These are phyloP conservation scores for Fusarium solani-melongenae DNA, from an alignment of 2,329 filamentous ascomycete species.

Conservation along the genomic window DNA sequence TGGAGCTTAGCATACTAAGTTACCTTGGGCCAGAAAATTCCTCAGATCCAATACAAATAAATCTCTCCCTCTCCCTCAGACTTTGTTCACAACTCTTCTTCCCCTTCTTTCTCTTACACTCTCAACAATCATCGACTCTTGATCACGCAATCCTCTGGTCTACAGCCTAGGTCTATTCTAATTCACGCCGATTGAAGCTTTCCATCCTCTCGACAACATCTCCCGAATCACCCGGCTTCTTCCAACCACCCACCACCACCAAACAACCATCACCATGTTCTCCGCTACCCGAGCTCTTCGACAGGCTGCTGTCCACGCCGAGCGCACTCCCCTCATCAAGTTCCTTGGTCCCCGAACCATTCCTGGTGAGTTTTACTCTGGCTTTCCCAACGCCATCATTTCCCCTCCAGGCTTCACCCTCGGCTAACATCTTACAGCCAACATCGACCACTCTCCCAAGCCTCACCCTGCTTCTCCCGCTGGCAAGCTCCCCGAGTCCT, in stretches of 20 bases:
- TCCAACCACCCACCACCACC: slow-evolving; percentile 16
- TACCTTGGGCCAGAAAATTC: slow-evolving; percentile 37
- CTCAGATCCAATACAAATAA: slow-evolving; percentile 44
- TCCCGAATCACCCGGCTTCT: slow-evolving; percentile 23
- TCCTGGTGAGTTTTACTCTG: slow-evolving; percentile 60
- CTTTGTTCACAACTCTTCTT: slow-evolving; percentile 5
- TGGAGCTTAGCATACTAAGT: background rate
- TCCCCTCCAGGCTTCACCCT: background rate
- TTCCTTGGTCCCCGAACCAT: slow-evolving; percentile 71
- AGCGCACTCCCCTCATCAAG: slow-evolving; percentile 70
- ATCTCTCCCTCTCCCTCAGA: slow-evolving; percentile 32
- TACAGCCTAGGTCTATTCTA: background rate
- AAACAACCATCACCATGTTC: slow-evolving; percentile 57
- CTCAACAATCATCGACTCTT: slow-evolving; percentile 2
- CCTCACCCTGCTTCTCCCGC: slow-evolving; percentile 79
- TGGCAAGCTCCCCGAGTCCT: slow-evolving; percentile 68
- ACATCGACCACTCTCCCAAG: slow-evolving; percentile 77
- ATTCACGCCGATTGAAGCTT: background rate
- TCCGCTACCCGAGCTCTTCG: slow-evolving; percentile 66
- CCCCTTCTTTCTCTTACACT: slow-evolving; percentile 18
- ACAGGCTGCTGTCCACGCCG: slow-evolving; percentile 68
- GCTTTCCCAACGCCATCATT: background rate
- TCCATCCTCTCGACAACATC: slow-evolving; percentile 6
- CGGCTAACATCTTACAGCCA: slow-evolving; percentile 61
- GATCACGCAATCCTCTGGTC: background rate